Evolutionary conservation across 306 rosid species (phyloP).

Genomic region (Glycine latifolia): DNA sequence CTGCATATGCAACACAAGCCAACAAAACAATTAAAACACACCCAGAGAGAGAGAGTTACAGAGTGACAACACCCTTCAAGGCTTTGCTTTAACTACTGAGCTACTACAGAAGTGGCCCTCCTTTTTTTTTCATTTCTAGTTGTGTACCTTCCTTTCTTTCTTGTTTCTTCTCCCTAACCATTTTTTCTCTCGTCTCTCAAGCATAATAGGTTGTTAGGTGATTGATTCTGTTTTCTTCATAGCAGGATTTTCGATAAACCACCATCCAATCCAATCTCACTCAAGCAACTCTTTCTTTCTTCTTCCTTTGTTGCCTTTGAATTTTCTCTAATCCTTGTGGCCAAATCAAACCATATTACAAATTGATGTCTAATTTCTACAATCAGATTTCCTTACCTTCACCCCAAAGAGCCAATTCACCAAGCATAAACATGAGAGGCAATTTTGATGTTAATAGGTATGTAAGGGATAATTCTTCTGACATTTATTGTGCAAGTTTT

Average conservation of each 20-base stretch:
- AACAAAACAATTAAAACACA: slow-evolving; percentile 51
- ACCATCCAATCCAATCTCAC: not conserved
- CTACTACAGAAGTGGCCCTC: slow-evolving; percentile 61
- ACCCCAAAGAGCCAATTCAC: slow-evolving; percentile 59
- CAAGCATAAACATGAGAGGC: slow-evolving; percentile 57
- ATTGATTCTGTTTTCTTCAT: slow-evolving; percentile 35
- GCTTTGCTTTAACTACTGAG: slow-evolving; percentile 60
- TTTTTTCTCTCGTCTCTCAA: slow-evolving; percentile 43
- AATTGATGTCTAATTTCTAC: slow-evolving; percentile 58
- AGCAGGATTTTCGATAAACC: slow-evolving; percentile 30
- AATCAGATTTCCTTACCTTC: slow-evolving; percentile 58
- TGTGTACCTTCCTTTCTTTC: slow-evolving; percentile 40
- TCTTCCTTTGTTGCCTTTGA: slow-evolving; percentile 32
- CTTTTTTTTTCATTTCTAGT: slow-evolving; percentile 47
- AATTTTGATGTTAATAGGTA: slow-evolving; percentile 62
- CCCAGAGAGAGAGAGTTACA: slow-evolving; percentile 49
- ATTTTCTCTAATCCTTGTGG: slow-evolving; percentile 32
- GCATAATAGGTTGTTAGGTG: slow-evolving; percentile 39
- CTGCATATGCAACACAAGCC: slow-evolving; percentile 53
- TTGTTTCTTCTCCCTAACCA: slow-evolving; percentile 22
- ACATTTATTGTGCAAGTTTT: not conserved
- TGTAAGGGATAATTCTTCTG: slow-evolving; percentile 23
- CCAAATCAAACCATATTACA: slow-evolving; percentile 18
- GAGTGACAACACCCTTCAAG: slow-evolving; percentile 46
- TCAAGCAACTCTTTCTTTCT: slow-evolving; percentile 7